phyloP scores from a whole-genome alignment of 805 yeast genomes.

The Saturnispora zaruensis region DNA sequence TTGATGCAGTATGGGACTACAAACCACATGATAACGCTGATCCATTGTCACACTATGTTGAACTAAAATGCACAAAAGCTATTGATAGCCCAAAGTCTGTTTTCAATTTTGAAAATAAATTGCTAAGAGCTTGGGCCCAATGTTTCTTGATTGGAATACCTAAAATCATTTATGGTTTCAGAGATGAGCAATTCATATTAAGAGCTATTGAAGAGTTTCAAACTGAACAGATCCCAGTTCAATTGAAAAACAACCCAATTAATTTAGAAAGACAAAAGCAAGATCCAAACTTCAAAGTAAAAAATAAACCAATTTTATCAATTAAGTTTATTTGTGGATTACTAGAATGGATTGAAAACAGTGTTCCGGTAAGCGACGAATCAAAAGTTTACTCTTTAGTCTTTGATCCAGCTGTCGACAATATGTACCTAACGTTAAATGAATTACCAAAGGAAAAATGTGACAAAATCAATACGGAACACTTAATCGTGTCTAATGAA shows the following conservation, averaged over 20 bases:
- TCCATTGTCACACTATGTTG: slow-evolving; percentile 68
- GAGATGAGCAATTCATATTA: slow-evolving; percentile 63
- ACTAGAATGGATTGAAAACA: slow-evolving; percentile 63
- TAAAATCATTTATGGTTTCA: slow-evolving; percentile 75
- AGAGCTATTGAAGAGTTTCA: slow-evolving; percentile 63
- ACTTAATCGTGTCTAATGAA: slow-evolving; percentile 37
- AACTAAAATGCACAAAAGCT: slow-evolving; percentile 63
- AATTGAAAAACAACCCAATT: slow-evolving; percentile 46
- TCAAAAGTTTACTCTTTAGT: slow-evolving; percentile 43
- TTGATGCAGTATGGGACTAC: slow-evolving; percentile 84
- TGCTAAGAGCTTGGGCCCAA: slow-evolving; percentile 86
- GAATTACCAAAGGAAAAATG: slow-evolving; percentile 33
- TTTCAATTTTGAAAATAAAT: slow-evolving; percentile 61
- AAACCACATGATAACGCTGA: slow-evolving; percentile 41
- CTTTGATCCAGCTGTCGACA: slow-evolving; percentile 44
- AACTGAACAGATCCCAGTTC: slow-evolving; percentile 70
- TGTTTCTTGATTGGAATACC: slow-evolving; percentile 82
- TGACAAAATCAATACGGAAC: slow-evolving; percentile 17
- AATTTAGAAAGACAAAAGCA: slow-evolving; percentile 23
- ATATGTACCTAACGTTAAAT: slow-evolving; percentile 40
- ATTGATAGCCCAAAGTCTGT: slow-evolving; percentile 51
- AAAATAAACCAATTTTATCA: slow-evolving; percentile 65
- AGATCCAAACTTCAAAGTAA: slow-evolving; percentile 30
- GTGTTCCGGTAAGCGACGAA: slow-evolving; percentile 45
- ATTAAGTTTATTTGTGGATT: slow-evolving; percentile 82